Percentiles rank a stretch among this genome's conserved stretches.
These are phyloP conservation scores for Cenchrus purpureus DNA, from an alignment of 176 grass and related monocot genomes.

Conservation along the genomic window DNA sequence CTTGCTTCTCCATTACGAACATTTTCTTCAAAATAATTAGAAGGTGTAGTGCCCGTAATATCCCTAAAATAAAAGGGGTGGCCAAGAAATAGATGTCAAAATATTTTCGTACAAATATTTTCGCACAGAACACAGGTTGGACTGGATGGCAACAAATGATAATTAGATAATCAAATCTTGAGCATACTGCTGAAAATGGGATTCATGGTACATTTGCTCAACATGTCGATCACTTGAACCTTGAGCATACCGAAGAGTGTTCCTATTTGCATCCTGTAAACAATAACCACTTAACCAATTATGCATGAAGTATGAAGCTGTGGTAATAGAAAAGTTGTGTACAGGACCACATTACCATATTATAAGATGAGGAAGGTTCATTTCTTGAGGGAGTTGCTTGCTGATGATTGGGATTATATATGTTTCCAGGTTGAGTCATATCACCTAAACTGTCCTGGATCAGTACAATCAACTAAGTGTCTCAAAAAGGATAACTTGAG, in stretches of 20 bases:
- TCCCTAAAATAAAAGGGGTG: slow-evolving; percentile 57
- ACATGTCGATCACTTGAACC: slow-evolving; percentile 48
- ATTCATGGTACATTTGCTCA: slow-evolving; percentile 35
- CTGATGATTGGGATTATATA: slow-evolving; percentile 50
- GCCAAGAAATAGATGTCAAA: slow-evolving; percentile 30
- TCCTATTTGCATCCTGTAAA: slow-evolving; percentile 50
- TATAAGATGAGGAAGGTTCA: slow-evolving; percentile 48
- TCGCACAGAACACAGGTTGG: slow-evolving; percentile 7
- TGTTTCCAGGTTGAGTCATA: slow-evolving; percentile 49
- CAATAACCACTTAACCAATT: slow-evolving; percentile 14
- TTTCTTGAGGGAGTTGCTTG: slow-evolving; percentile 41
- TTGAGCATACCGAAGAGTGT: slow-evolving; percentile 42
- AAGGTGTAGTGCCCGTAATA: slow-evolving; percentile 42
- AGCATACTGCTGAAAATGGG: slow-evolving; percentile 49
- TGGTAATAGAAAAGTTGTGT: not conserved
- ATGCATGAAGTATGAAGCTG: slow-evolving; percentile 1
- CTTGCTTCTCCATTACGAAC: slow-evolving; percentile 34
- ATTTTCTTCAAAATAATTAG: slow-evolving; percentile 67
- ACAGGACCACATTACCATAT: slow-evolving; percentile 40
- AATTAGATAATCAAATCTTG: slow-evolving; percentile 14
- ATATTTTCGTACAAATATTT: slow-evolving; percentile 33
- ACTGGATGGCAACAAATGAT: slow-evolving; percentile 1
- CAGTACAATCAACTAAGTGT: slow-evolving; percentile 52
- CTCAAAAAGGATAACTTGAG: slow-evolving; percentile 13
- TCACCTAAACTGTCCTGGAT: slow-evolving; percentile 63